Evolutionary conservation across 768 basidiomycete species (phyloP).

Genomic region (Phlebiopsis gigantea): DNA sequence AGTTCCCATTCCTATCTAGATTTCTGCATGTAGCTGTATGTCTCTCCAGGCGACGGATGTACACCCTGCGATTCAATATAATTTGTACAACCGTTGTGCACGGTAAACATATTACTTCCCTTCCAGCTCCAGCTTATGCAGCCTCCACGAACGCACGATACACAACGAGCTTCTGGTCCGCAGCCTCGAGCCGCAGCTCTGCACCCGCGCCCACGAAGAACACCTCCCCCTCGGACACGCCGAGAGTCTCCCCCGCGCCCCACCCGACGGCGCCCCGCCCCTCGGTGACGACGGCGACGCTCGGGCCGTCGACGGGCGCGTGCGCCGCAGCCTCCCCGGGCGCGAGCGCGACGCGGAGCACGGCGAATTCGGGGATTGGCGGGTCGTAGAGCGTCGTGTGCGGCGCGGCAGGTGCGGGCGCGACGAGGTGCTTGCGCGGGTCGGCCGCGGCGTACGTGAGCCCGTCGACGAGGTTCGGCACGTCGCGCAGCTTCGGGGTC

Average conservation of each 20-base stretch:
- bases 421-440: constrained; percentile 64
- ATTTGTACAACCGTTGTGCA: too few species aligned
- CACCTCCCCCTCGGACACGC: constrained; percentile 62
- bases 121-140: neutral
- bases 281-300: constrained; percentile 71
- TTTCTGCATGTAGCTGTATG: too few species aligned
- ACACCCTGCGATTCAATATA: too few species aligned
- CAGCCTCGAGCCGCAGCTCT: constrained; percentile 40
- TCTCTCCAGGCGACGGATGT: too few species aligned
- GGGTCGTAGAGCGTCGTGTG: constrained; percentile 73
- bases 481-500: constrained; percentile 93
- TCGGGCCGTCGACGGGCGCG: constrained; percentile 71
- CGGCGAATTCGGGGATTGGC: constrained; percentile 90
- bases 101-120: too few species aligned
- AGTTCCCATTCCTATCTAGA: too few species aligned
- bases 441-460: constrained; percentile 79
- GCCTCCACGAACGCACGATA: constrained; percentile 5
- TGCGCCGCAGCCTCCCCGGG: constrained; percentile 48
- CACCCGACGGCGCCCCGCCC: constrained; percentile 58
- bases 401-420: constrained; percentile 44
- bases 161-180: neutral
- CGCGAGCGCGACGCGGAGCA: constrained; percentile 56
- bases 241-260: constrained; percentile 32
- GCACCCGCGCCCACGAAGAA: constrained; percentile 77
- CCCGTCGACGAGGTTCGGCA: constrained; percentile 81